phyloP scores from a whole-genome alignment of 768 basidiomycete species.

The Flagelloscypha sp. region DNA sequence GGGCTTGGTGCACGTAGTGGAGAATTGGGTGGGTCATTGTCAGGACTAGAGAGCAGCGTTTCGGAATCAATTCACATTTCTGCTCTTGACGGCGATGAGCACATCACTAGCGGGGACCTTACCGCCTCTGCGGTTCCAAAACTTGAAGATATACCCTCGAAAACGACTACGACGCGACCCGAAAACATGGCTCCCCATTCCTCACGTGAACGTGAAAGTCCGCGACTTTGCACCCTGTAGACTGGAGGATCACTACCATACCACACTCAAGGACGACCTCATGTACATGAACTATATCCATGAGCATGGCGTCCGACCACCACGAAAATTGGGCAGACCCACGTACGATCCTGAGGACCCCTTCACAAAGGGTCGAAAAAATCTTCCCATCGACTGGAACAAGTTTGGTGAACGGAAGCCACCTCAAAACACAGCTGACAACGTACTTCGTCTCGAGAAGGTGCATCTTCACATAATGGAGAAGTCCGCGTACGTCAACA shows the following conservation, averaged over 20 bases:
- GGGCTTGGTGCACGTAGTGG: no score
- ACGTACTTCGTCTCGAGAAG: constrained; percentile 69
- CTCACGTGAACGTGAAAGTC: constrained; percentile 55
- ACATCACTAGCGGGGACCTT: no score
- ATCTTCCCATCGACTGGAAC: constrained; percentile 58
- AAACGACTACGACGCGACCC: constrained; percentile 39
- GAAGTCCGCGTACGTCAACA: constrained; percentile 68
- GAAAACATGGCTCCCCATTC: constrained; percentile 57
- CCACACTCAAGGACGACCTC: constrained; percentile 75
- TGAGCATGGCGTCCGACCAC: constrained; percentile 43
- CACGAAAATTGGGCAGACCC: constrained; percentile 51
- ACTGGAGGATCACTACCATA: constrained; percentile 76
- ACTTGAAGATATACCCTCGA: no score
- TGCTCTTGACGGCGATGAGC: no score
- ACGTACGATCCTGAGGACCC: constrained; percentile 73
- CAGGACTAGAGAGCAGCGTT: no score
- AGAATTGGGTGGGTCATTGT: no score
- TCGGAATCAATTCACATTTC: no score
- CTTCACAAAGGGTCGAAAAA: constrained; percentile 71
- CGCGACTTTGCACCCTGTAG: constrained; percentile 69
- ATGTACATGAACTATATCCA: constrained; percentile 95
- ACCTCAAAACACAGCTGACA: constrained; percentile 57
- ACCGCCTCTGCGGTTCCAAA: no score
- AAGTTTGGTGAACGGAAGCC: constrained; percentile 60
- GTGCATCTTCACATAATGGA: constrained; percentile 84